Base-by-base conservation (phyloP, 78 protist species). In the Dictyostelium capitatum region DNA sequence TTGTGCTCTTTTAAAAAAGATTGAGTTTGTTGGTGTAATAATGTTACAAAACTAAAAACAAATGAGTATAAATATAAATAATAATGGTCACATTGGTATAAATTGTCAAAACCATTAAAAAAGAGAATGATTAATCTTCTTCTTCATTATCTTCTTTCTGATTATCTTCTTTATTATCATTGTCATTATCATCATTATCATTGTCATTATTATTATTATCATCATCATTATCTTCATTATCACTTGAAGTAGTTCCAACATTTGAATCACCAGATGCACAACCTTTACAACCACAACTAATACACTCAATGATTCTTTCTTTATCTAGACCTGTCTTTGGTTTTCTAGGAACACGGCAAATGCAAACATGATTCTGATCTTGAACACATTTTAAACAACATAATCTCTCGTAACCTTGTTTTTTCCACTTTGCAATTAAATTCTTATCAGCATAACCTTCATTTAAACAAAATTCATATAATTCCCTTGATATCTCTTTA, bases 401-500 rank as follows among this genome's bases (percentile, higher is more conserved):
- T 30, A 98, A 94, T 20, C 82, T 43, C 73, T 98, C 98, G 69
- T 96, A 98, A 15, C 99, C 99, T 23, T 64, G 87, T 89, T 98
- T 98, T 95, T 98, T 98, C 99, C 99, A 98, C 57, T 98, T 98
- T 5, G 99, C 99, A n/a, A 98, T 98, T 32, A 98, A 96, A 17
- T 62, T 59, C 11, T 79, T 70, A 57, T 98, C 99, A 1, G 97
- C 99, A 72, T 89, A 74, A 12, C 83, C 80, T 79, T 97, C 91
- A 25, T 65, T 48, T 30, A 98, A 72, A 92, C 97, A 96, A 28
- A 10, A 98, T 2, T 98, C 98, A 53, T 98, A 98, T 53, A 98
- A 65, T 25, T 97, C 98, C 54, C 90, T 28, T 10, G 95, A 50
- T 51, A 98, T 98, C 12, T 79, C 82, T 69, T 82, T 54, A 11